A percentile compares a stretch with the other conserved stretches of the same genome.
These are phyloP conservation scores for Stellera chamaejasme DNA, from an alignment of 345 rosid species.

Conservation along the genomic window DNA sequence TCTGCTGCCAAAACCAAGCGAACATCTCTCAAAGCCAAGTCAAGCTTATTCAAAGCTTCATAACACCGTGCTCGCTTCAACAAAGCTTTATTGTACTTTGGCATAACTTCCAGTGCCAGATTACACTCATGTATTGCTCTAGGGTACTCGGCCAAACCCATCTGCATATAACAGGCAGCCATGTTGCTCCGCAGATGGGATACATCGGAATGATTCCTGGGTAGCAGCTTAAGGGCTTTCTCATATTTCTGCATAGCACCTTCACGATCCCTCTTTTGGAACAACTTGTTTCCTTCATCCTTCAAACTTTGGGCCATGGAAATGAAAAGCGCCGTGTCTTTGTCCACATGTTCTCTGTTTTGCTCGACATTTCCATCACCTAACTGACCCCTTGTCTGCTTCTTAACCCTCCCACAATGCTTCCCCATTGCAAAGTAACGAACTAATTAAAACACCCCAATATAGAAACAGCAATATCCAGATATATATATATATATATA, in stretches of 20 bases:
- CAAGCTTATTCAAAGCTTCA: conserved; percentile 76
- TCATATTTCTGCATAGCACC: conserved; percentile 72
- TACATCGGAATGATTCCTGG: conserved; percentile 50
- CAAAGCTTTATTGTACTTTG: conserved; percentile 62
- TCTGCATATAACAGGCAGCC: conserved; percentile 93
- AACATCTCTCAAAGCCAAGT: conserved; percentile 72
- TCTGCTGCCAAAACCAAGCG: conserved; percentile 51
- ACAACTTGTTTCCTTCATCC: conserved; percentile 77
- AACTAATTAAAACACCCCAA: conserved; percentile 9
- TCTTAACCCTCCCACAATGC: conserved; percentile 39
- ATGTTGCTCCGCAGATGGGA: conserved; percentile 63
- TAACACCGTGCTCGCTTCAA: conserved; percentile 86
- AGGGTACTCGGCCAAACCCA: conserved; percentile 63
- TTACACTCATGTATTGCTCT: conserved; percentile 72
- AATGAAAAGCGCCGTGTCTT: conserved; percentile 44
- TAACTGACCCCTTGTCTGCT: conserved; percentile 24
- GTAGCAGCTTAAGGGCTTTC: conserved; percentile 78
- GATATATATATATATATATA: not conserved
- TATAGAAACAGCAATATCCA: conserved; percentile 9
- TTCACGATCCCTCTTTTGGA: conserved; percentile 67
- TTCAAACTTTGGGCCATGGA: conserved; percentile 62
- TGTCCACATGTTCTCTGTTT: conserved; percentile 30
- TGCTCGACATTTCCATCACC: conserved; percentile 32
- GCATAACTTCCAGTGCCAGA: conserved; percentile 63
- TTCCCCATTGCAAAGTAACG: conserved; percentile 37